Evolutionary conservation across 2,329 filamentous ascomycete genomes (phyloP), one percentile per base, ranked within the genome.

Genomic region (Venturia aucupariae): DNA sequence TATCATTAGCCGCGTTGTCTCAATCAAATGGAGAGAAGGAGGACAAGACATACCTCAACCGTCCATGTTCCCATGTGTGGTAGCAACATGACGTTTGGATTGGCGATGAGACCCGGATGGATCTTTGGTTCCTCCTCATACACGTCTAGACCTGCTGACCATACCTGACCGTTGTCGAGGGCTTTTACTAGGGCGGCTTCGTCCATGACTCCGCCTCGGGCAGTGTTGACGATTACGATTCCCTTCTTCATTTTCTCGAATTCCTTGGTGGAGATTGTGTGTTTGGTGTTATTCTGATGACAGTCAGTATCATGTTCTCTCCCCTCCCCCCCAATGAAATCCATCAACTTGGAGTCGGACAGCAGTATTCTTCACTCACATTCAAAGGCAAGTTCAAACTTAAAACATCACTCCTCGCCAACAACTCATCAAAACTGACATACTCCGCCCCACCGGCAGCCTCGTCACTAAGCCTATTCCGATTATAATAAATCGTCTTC

Each of bases 11-110:
- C n/a, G n/a, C n/a, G n/a, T n/a, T n/a, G n/a, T n/a, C 11, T 42
- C 3, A n/a, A 30, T 15, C 17, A 24, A 30, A 35, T 11, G 6
- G 19, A 59, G 15, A n/a, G 4, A 32, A 15, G 38, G 15, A 51
- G 22, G 7, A 4, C 44, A 11, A 8, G 30, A 39, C 70, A 67
- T 64, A 72, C 80, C 78, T 89, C 90, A 35, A 86, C 78, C 0
- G 89, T 93, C 81, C 84, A 91, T 0, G 91, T 95, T 0, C 90
- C 90, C 89, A 95, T 90, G 74, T 95, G 91, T 62, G 91, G 91
- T 42, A 95, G 77, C 35, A 96, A 79, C 70, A 93, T 79, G 27
- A 90, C 89, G 68, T 85, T 83, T 2, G 84, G 84, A 71, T 93
- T 92, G 19, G 78, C 77, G 17, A 92, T 69, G 51, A 95, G 78